Conservation (phyloP, 495 filamentous ascomycete genomes). For the Xylaria flabelliformis region DNA sequence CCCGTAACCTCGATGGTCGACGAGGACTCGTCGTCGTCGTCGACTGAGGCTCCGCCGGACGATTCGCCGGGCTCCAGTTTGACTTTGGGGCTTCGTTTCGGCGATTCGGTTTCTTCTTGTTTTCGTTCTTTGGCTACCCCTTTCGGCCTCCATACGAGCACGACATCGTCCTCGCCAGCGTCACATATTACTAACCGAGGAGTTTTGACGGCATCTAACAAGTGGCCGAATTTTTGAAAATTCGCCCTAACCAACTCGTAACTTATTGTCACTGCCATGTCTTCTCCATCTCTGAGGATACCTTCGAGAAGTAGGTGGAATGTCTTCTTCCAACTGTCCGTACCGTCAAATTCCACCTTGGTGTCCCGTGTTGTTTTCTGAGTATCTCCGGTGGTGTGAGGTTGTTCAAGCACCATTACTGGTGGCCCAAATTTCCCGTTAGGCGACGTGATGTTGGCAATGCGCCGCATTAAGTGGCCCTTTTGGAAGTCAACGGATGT, state of each 20-base stretch:
- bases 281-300: slow-evolving; percentile 52
- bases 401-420: slow-evolving; percentile 39
- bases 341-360: slow-evolving; percentile 27
- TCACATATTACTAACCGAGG: slow-evolving; percentile 49
- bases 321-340: slow-evolving; percentile 50
- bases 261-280: slow-evolving; percentile 51
- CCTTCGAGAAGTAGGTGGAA: slow-evolving; percentile 54
- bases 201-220: slow-evolving; percentile 47
- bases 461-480: slow-evolving; percentile 42
- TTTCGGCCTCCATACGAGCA: slow-evolving; percentile 38
- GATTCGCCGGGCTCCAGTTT: background rate
- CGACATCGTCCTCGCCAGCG: slow-evolving; percentile 41
- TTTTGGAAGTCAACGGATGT: slow-evolving; percentile 40
- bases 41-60: background rate
- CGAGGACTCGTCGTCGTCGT: slow-evolving; percentile 1
- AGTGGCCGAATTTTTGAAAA: slow-evolving; percentile 45
- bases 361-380: slow-evolving; percentile 6
- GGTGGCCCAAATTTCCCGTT: slow-evolving; percentile 48
- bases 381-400: slow-evolving; percentile 1
- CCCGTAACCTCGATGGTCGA: slow-evolving; percentile 38
- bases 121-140: slow-evolving; percentile 8
- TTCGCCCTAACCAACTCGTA: slow-evolving; percentile 49
- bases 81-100: background rate
- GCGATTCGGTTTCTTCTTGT: background rate
- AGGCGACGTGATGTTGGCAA: slow-evolving; percentile 45